phyloP scores from a whole-genome alignment of 495 filamentous ascomycete genomes.

The Chaetomium fimeti region DNA sequence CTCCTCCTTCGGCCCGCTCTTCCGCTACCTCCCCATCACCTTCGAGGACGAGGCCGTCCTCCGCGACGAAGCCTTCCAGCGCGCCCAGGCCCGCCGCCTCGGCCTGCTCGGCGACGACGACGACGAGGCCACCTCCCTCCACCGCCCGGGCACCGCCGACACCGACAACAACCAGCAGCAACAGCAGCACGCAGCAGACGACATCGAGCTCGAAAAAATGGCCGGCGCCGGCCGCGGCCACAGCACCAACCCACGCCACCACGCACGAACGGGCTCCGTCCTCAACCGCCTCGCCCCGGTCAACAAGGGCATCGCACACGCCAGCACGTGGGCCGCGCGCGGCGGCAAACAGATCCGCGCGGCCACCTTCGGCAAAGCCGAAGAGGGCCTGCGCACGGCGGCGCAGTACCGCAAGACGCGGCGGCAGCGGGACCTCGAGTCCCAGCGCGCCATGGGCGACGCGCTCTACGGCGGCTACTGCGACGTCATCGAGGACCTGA shows the following conservation, averaged over 20 bases:
- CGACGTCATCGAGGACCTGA: constrained; percentile 92
- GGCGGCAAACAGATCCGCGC: constrained; percentile 43
- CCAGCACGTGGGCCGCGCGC: constrained; percentile 49
- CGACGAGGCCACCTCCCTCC: constrained; percentile 34
- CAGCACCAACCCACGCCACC: constrained; percentile 17
- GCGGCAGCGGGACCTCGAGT: constrained; percentile 57
- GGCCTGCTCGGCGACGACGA: constrained; percentile 51
- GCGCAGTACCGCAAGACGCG: constrained; percentile 43
- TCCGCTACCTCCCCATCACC: constrained; percentile 89
- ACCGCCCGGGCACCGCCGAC: neutral
- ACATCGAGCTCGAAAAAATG: constrained; percentile 61
- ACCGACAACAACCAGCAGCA: too few species aligned
- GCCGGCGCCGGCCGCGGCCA: constrained; percentile 5
- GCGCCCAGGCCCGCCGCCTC: constrained; percentile 64
- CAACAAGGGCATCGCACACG: constrained; percentile 44
- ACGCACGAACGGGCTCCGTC: constrained; percentile 23
- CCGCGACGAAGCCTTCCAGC: constrained; percentile 83
- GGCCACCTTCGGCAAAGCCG: constrained; percentile 45
- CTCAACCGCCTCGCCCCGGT: constrained; percentile 43
- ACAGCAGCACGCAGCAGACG: constrained; percentile 32
- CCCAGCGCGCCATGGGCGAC: constrained; percentile 68
- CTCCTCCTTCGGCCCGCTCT: constrained; percentile 78
- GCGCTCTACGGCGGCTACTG: constrained; percentile 81
- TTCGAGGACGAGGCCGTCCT: constrained; percentile 91
- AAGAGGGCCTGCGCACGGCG: constrained; percentile 38